Evolutionary conservation across 352 stramenopile species (phyloP), one percentile per base, ranked within the genome.

Genomic region (Pythium brachiatum): DNA sequence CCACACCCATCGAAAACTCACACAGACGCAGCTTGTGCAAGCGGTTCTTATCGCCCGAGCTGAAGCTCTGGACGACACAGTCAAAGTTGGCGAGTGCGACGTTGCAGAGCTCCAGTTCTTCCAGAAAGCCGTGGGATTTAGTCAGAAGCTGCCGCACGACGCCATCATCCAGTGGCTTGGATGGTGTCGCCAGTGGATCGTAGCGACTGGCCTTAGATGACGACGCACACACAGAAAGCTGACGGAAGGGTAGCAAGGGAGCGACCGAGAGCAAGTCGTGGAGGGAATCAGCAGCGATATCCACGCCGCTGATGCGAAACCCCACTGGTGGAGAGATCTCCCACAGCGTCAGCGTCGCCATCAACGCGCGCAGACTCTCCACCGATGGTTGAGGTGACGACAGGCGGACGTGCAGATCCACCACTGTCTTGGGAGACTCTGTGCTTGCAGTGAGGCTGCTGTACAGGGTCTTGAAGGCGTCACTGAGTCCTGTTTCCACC

Each of bases 101-200:
- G 25, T 66, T 66, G 43, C 60, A 66, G 8, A 66, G 50, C 32
- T 66, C 60, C 27, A 66, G 52, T 27, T 66, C 60, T 7, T 53
- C 16, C 8, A 66, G 27, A 15, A 56, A 46, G 15, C 52, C 31
- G 18, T 58, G 60, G 5, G 60, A 48, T 38, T 66, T 66, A 23
- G 39, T 23, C 29, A 66, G 51, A 25, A 66, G 23, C 20, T 60
- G 60, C 4, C 51, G 51, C 0, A 66, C 39, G 1, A 44, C n/a
- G 2, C 51, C 44, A 16, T 66, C 60, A 15, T 66, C 41, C 9
- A 66, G 6, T 1, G 60, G 31, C 18, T 31, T 27, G 2, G 51
- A 55, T 6, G 51, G 39, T 18, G 41, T 57, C 16, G 60, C 39
- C 20, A 60, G 53, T 21, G 60, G 51, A 43, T 60, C 51, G 23